Conservation (phyloP, 2,329 filamentous ascomycete genomes). For the Pseudopithomyces maydicus region DNA sequence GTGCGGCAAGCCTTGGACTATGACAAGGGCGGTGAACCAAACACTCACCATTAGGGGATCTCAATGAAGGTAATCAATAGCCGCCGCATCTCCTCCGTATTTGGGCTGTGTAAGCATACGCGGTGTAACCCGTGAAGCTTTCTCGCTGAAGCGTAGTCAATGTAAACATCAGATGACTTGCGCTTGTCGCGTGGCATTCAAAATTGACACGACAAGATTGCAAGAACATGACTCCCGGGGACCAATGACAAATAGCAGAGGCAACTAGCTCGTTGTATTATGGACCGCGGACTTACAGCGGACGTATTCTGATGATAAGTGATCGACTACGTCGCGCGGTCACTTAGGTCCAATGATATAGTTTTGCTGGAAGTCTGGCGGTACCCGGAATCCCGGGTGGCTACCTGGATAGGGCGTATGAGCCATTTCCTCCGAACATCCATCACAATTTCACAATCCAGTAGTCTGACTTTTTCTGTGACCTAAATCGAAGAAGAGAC, state of each 20-base stretch:
- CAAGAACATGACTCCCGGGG: background rate
- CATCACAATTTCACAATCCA: too few species aligned
- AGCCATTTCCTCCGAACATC: too few species aligned
- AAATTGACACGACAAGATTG: background rate
- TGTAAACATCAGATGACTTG: background rate
- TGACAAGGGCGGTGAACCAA: background rate
- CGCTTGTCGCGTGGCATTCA: background rate
- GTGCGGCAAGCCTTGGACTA: background rate
- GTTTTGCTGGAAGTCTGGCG: background rate
- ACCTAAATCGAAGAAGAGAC: background rate
- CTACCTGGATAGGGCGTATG: background rate
- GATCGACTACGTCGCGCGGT: background rate
- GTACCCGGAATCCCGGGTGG: background rate
- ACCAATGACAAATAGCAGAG: background rate
- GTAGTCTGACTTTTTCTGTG: background rate
- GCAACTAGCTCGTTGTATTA: background rate
- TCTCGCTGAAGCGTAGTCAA: background rate
- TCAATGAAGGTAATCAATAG: background rate
- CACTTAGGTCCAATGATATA: background rate
- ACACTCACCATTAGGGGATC: background rate
- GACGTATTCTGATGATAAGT: background rate
- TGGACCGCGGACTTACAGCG: background rate
- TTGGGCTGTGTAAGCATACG: background rate
- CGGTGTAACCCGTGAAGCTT: background rate
- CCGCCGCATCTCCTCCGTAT: background rate